A percentile compares a stretch with the other conserved stretches of the same genome.
phyloP scores from a whole-genome alignment of 441 rosid species.

The Daphne laureola region DNA sequence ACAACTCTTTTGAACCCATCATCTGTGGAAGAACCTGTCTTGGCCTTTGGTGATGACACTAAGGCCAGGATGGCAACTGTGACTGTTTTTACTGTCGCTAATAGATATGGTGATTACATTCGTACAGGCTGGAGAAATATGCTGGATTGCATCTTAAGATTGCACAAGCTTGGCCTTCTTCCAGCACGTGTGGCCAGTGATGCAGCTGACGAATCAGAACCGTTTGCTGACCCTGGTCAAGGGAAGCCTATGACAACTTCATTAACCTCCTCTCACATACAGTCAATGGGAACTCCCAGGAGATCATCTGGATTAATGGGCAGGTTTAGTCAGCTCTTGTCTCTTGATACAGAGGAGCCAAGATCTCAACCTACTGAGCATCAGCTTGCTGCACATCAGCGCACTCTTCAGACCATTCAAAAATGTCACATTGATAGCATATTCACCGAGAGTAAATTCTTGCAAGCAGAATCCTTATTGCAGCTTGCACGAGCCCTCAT shows the following conservation, averaged over 20 bases:
- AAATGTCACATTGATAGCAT: slow-evolving; percentile 92
- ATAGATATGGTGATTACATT: slow-evolving; percentile 84
- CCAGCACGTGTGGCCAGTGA: slow-evolving; percentile 98
- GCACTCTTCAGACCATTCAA: slow-evolving; percentile 77
- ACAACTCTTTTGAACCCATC: slow-evolving; percentile 81
- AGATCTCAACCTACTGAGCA: slow-evolving; percentile 86
- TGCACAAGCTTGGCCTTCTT: slow-evolving; percentile 96
- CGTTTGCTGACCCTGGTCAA: slow-evolving; percentile 64
- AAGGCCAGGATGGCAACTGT: slow-evolving; percentile 95
- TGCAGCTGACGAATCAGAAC: slow-evolving; percentile 90
- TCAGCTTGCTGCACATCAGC: slow-evolving; percentile 91
- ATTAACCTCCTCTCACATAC: slow-evolving; percentile 51
- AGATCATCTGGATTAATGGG: slow-evolving; percentile 95
- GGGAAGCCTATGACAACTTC: slow-evolving; percentile 68
- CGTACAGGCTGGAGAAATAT: slow-evolving; percentile 97
- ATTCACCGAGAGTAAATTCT: slow-evolving; percentile 88
- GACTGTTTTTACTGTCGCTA: slow-evolving; percentile 89
- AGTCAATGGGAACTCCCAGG: slow-evolving; percentile 59
- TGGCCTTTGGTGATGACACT: slow-evolving; percentile 88
- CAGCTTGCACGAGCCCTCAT: slow-evolving; percentile 84
- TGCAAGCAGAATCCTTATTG: slow-evolving; percentile 79
- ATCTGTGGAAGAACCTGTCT: slow-evolving; percentile 81
- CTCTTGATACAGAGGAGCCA: slow-evolving; percentile 95
- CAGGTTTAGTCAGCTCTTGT: slow-evolving; percentile 88
- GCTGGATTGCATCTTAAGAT: slow-evolving; percentile 83